Evolutionary conservation across 2,329 filamentous ascomycete species (phyloP), one percentile per base, ranked within the genome.

Genomic region (Colletotrichum truncatum): DNA sequence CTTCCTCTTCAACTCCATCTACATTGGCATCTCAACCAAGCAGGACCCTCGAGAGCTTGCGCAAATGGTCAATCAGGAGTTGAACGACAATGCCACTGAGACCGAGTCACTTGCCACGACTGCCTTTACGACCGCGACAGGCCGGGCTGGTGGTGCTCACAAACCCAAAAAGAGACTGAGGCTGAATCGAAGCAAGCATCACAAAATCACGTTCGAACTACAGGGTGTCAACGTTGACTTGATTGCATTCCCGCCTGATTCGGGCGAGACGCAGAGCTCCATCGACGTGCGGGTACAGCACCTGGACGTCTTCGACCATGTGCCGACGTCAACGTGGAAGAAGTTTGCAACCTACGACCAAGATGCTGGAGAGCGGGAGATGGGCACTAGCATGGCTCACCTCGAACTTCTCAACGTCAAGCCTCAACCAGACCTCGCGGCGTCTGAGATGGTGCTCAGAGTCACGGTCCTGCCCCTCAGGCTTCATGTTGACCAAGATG

Each of bases 1-100:
- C 75, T 97, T 97, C 71, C 84, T 99, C 14, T 99, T 99, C 85
- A 98, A 99, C 75, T 99, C 96, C 0, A 97, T 99, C 58, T 99
- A 98, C 80, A 98, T 99, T 71, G 94, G 93, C 12, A 92, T 99
- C 16, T 92, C 95, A 0, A 87, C 92, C 10, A 96, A 94, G 70
- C 89, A 91, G 63, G 95, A 98, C 71, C 93, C 94, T 5, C 88
- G 88, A 56, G 93, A 97, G 28, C 85, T 98, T 9, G 85, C 93
- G 4, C 87, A 89, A 46, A 92, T 92, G 38, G 97, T 99, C 77
- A 97, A 98, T 73, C 89, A 91, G 62, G 89, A 95, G 34, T 87
- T 98, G 49, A 93, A 97, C 69, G 95, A 98, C 72, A 86, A 91
- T 60, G 87, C 85, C 4, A 97, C 93, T 36, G 96, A 98, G 74